Evolutionary conservation across 2,329 filamentous ascomycete species (phyloP).

Genomic region (Cordyceps cicadae): DNA sequence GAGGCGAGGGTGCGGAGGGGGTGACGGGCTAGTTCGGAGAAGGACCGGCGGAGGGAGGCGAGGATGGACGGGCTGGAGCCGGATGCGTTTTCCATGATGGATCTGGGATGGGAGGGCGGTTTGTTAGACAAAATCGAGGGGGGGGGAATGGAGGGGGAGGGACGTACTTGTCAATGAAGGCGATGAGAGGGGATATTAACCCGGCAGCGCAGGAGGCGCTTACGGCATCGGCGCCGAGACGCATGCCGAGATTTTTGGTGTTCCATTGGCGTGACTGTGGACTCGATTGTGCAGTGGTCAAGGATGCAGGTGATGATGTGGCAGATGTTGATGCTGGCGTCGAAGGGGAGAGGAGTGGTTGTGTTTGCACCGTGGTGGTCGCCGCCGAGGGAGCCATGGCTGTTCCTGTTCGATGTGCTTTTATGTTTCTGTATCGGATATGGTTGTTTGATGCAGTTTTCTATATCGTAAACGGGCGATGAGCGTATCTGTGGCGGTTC

Average conservation of each 20-base stretch:
- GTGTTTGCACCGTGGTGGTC: background rate
- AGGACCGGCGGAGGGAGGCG: constrained; percentile 50
- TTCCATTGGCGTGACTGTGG: constrained; percentile 49
- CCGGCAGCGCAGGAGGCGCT: constrained; percentile 65
- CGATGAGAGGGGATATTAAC: constrained; percentile 75
- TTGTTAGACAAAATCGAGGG: constrained; percentile 8
- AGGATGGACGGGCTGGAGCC: constrained; percentile 50
- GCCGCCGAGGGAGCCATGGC: background rate
- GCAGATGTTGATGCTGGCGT: background rate
- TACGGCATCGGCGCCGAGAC: constrained; percentile 59
- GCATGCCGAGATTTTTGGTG: constrained; percentile 59
- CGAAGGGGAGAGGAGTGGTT: background rate
- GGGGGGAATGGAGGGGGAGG: background rate
- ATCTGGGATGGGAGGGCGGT: constrained; percentile 38
- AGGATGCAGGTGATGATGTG: background rate
- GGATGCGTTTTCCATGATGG: constrained; percentile 76
- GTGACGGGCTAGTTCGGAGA: constrained; percentile 46
- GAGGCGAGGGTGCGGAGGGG: constrained; percentile 56
- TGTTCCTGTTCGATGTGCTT: background rate
- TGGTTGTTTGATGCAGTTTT: background rate
- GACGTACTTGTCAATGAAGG: constrained; percentile 72
- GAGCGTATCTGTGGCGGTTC: background rate
- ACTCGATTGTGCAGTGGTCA: background rate
- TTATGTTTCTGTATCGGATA: background rate
- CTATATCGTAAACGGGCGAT: background rate